A percentile compares a stretch with the other conserved stretches of the same genome.
These are phyloP conservation scores for Trichoderma gracile DNA, from an alignment of 2,329 filamentous ascomycete species.

Conservation along the genomic window DNA sequence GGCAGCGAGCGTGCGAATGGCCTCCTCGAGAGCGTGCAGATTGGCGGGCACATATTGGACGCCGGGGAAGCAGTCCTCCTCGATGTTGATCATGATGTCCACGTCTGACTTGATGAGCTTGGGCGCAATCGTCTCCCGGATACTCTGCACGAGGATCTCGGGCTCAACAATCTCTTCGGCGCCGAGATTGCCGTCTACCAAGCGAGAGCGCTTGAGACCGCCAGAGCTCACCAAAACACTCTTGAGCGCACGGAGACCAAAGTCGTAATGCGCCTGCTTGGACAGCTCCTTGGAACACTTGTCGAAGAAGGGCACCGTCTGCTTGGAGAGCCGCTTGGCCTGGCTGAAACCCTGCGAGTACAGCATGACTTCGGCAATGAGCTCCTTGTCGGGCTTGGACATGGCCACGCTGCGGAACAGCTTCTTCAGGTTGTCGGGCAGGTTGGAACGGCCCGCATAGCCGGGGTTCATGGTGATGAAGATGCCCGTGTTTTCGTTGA, in stretches of 20 bases:
- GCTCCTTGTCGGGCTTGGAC: constrained; percentile 99
- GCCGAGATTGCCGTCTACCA: constrained; percentile 59
- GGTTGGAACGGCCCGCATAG: constrained; percentile 94
- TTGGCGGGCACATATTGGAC: constrained; percentile 91
- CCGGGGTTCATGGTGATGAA: constrained; percentile 99
- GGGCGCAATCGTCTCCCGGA: constrained; percentile 96
- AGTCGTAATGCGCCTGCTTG: constrained; percentile 98
- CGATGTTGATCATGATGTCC: constrained; percentile 80
- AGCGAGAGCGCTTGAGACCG: constrained; percentile 83
- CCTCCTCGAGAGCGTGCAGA: constrained; percentile 73
- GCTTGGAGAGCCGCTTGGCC: constrained; percentile 88
- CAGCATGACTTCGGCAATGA: constrained; percentile 99
- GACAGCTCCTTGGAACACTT: constrained; percentile 78
- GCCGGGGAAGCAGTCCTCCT: constrained; percentile 84
- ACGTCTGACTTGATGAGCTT: constrained; percentile 95
- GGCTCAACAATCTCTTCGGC: constrained; percentile 80
- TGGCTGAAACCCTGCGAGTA: constrained; percentile 99
- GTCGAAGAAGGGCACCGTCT: constrained; percentile 98
- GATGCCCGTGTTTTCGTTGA: constrained; percentile 92
- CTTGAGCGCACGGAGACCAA: constrained; percentile 94
- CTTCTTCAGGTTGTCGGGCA: constrained; percentile 99
- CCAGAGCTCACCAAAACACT: constrained; percentile 98
- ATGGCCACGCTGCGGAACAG: constrained; percentile 98
- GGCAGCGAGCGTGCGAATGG: constrained; percentile 78
- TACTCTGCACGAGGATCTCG: constrained; percentile 97